phyloP scores from a whole-genome alignment of 768 basidiomycete genomes.

The Mycena galopus region DNA sequence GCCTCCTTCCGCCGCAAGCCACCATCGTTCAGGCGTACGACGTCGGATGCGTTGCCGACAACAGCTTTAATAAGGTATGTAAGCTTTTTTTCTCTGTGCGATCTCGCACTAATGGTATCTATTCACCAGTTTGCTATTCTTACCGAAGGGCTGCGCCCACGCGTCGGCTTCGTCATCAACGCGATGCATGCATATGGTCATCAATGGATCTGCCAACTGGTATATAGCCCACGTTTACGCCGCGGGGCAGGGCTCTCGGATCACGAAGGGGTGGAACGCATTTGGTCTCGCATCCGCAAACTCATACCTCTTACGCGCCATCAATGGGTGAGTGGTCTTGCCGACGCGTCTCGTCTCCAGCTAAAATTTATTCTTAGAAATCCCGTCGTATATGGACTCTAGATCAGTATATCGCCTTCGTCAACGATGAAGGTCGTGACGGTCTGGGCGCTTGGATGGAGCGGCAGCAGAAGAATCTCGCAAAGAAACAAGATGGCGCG shows the following conservation, averaged over 20 bases:
- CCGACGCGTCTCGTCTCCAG: neutral
- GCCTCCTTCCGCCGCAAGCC: constrained; percentile 43
- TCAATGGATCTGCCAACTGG: constrained; percentile 51
- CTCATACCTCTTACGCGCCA: constrained; percentile 36
- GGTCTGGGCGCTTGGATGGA: constrained; percentile 52
- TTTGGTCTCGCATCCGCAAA: constrained; percentile 46
- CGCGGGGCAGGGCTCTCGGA: constrained; percentile 49
- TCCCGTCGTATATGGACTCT: constrained; percentile 48
- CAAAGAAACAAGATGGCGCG: constrained; percentile 30
- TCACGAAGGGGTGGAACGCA: constrained; percentile 50
- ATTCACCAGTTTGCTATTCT: constrained; percentile 46
- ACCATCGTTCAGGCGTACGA: constrained; percentile 49
- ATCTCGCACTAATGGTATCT: constrained; percentile 33
- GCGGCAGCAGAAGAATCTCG: constrained; percentile 31
- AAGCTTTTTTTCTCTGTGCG: neutral
- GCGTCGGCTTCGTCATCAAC: constrained; percentile 43
- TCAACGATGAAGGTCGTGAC: constrained; percentile 42
- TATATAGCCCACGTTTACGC: constrained; percentile 48
- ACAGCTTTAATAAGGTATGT: constrained; percentile 45
- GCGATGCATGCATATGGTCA: constrained; percentile 54
- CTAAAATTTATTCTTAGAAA: neutral
- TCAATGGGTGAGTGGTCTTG: constrained; percentile 37
- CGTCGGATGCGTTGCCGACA: constrained; percentile 50
- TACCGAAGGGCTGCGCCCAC: constrained; percentile 21
- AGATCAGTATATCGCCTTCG: constrained; percentile 45